Evolutionary conservation across 768 basidiomycete species (phyloP), one percentile per base, ranked within the genome.

Genomic region (Asterophora parasitica): DNA sequence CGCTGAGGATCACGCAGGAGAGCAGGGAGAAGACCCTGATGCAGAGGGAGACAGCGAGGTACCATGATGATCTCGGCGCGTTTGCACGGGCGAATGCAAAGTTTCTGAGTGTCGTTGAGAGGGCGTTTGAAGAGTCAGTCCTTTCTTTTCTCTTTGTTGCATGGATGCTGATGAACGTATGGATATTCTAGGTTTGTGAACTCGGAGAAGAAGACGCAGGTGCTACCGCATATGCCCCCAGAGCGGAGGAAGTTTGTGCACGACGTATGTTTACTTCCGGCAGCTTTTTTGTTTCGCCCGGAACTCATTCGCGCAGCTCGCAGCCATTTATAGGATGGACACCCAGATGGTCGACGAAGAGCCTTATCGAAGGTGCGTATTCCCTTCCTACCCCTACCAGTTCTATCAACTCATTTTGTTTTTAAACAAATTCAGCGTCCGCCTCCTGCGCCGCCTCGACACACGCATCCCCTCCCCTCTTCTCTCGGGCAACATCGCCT

Each of bases 341-440:
- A 82, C 85, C 0, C 80, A 88, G 56, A 81, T 92, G 72, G 80
- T 99, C 15, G 95, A 97, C 62, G 87, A 88, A 57, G 95, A 96
- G 57, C 95, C 95, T 0, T 77, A 88, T 59, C 74, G 90, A 40
- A 82, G 76, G 78, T 79, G n/a, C n/a, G n/a, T n/a, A n/a, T n/a
- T n/a, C n/a, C n/a, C n/a, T n/a, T 10, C 12, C 30, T 12, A 31
- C 30, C 9, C 12, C 2, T 31, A 8, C 23, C 3, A 31, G 8
- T 12, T 31, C 30, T 10, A 12, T 8, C 3, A 3, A 31, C 44
- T 28, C 17, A 23, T 37, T 19, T n/a, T 19, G 3, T 23, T 6
- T 23, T 8, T 3, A 31, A 9, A 7, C 19, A 15, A 27, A 27
- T 23, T 7, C 34, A 51, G 90, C 54, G 86, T 95, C 1, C 86